Base-by-base conservation (phyloP, 768 basidiomycete species). In the Gelatoporia subvermispora region DNA sequence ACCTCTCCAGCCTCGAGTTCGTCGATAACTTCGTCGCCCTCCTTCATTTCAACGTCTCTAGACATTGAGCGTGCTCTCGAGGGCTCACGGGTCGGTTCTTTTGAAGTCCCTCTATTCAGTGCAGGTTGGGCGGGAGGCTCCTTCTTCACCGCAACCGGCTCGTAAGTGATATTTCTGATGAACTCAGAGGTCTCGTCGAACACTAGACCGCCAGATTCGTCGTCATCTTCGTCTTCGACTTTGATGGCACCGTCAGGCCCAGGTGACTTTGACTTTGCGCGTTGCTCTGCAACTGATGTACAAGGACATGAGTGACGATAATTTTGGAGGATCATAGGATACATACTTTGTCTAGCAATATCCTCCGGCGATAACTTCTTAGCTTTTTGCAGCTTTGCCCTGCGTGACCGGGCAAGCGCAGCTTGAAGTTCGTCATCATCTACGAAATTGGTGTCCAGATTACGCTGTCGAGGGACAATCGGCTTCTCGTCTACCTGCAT, bases 341-440 rank as follows among this genome's bases (percentile, higher is more conserved):
- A 28, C 36, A 72, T 79, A 93, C 91, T 80, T 69, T 78, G 83
- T 49, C 74, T 72, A 2, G 89, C 91, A 20, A 94, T 70, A 57
- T 95, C 84, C 60, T 96, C 93, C 0, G 91, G 85, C 3, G 84
- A 77, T 13, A 85, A 46, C 59, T 88, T 91, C 62, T 88, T 85
- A 18, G 75, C 56, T 63, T 88, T 91, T 60, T 79, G 81, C 3
- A 92, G 72, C 57, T 88, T 90, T 42, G 86, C 85, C 59, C 87
- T 81, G 49, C 96, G 78, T 50, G 90, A 82, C 9, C 90, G 81
- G 31, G 95, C 85, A 50, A 98, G 74, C 22, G 89, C 91, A 36
- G 89, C 88, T 73, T 97, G 94, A 37, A 99, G 79, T 60, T 99
- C 96, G 66, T 99, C 96, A 66, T 99, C 96, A 69, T 98, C 96